Percentiles rank a stretch among this genome's conserved stretches.
phyloP scores from a whole-genome alignment of 768 basidiomycete genomes.

The Psilocybe subaeruginosa region DNA sequence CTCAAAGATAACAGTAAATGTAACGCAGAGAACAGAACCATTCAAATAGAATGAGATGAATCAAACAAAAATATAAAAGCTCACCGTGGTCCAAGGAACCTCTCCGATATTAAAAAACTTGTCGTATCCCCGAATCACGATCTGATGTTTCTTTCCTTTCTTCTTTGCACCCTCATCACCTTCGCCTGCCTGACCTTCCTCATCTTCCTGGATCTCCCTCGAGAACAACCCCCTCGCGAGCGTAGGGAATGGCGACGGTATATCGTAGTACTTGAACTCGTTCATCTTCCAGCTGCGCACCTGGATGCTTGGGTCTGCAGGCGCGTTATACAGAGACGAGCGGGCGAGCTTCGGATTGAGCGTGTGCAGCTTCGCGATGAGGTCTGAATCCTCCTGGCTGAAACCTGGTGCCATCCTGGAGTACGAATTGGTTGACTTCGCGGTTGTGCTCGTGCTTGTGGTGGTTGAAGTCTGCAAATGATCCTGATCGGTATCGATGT shows the following conservation, averaged over 20 bases:
- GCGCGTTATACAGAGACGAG: slow-evolving; percentile 56
- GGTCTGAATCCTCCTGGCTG: slow-evolving; percentile 51
- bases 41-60: not conserved
- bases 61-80: slow-evolving; percentile 27
- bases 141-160: slow-evolving; percentile 44
- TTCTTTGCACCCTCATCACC: not conserved
- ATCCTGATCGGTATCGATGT: not conserved
- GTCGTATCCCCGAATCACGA: slow-evolving; percentile 93
- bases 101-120: slow-evolving; percentile 99
- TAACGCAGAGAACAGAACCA: not conserved
- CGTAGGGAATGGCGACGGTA: slow-evolving; percentile 92
- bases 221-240: slow-evolving; percentile 94
- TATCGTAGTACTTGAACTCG: slow-evolving; percentile 91
- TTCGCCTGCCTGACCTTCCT: slow-evolving; percentile 6
- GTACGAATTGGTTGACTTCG: not conserved
- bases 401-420: slow-evolving; percentile 20
- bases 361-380: slow-evolving; percentile 55
- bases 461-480: not conserved
- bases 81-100: slow-evolving; percentile 91
- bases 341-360: slow-evolving; percentile 70
- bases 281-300: slow-evolving; percentile 97
- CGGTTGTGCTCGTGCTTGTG: not conserved
- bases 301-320: slow-evolving; percentile 53
- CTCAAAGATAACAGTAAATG: slow-evolving; percentile 3
- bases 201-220: slow-evolving; percentile 39